Base-by-base conservation (phyloP, 2,329 filamentous ascomycete genomes). In the Aspergillus uvarum region DNA sequence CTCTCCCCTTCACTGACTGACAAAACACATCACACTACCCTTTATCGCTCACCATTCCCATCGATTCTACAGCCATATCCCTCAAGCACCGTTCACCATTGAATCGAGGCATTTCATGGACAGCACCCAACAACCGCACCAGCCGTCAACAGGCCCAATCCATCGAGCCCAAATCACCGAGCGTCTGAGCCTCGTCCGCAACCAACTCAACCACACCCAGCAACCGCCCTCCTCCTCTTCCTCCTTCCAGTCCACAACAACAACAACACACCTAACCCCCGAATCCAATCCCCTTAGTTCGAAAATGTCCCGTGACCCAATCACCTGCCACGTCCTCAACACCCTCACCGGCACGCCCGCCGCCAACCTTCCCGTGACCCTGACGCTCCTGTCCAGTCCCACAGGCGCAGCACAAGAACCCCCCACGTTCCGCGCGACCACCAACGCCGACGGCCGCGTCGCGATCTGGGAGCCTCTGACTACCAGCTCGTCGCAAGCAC, bases 321-420 rank as follows among this genome's bases (percentile, higher is more conserved):
- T 82, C 61, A 82, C 80, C 62, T 81, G 79, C 61, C 80, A 82
- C 63, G 77, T 79, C 57, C 79, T 85, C 52, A 81, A 83, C 66
- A 80, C 77, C 35, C 67, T 80, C 54, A 78, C 77, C 51, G 77
- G 78, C 51, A 78, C 77, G 10, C 76, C 79, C 10, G 77, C 76
- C 21, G 74, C 77, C 1, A 70, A 77, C 24, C 74, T 85, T 21
- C 77, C 79, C 31, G 83, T 83, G 65, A 79, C 77, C 0, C 75
- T 83, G 35, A 79, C 79, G 2, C 77, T 85, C 54, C 78, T 97
- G 67, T 76, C 79, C 62, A 19, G 51, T 12, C 47, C 67, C 49
- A 67, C 62, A 5, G 5, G 5, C 52, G 53, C 19, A 55, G 60
- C 38, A 12, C 26, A 65, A 12, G 14, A 59, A 38, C 64, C 67